Evolutionary conservation across 208 protist genomes (phyloP).

Genomic region (Leishmania tropica): DNA sequence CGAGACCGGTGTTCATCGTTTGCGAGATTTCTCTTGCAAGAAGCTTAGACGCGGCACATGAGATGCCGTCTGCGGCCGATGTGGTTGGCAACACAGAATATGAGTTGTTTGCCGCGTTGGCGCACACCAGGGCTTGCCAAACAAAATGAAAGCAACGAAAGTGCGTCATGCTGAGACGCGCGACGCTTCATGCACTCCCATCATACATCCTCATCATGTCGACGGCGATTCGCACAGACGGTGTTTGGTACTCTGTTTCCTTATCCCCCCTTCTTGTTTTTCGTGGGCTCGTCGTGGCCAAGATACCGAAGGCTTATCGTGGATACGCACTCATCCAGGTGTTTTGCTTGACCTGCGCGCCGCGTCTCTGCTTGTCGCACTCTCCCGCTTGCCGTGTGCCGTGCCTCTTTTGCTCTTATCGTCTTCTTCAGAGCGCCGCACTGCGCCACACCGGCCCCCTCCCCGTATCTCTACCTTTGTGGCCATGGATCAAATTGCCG

Average conservation of each 20-base stretch:
- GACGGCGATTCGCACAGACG: background rate
- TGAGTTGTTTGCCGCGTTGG: background rate
- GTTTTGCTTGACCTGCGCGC: background rate
- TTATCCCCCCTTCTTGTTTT: constrained; percentile 1
- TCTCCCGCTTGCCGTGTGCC: background rate
- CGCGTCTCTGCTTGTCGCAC: background rate
- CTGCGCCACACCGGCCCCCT: background rate
- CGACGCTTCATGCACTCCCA: background rate
- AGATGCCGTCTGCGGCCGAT: background rate
- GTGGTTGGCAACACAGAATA: background rate
- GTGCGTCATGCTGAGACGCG: background rate
- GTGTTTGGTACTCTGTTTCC: background rate
- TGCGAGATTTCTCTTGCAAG: background rate
- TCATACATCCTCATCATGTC: background rate
- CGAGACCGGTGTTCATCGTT: background rate
- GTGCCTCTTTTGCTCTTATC: background rate
- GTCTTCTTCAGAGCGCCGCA: background rate
- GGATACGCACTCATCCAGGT: background rate
- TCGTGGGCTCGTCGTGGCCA: background rate
- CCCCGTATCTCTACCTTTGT: background rate
- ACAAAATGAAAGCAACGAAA: background rate
- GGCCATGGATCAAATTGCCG: constrained; percentile 69
- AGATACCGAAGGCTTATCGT: background rate
- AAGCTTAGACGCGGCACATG: background rate
- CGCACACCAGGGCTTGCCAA: background rate